Percentiles rank a stretch among this genome's conserved stretches.
phyloP scores from a whole-genome alignment of 2,329 filamentous ascomycete genomes.

The Xylaria sp. region DNA sequence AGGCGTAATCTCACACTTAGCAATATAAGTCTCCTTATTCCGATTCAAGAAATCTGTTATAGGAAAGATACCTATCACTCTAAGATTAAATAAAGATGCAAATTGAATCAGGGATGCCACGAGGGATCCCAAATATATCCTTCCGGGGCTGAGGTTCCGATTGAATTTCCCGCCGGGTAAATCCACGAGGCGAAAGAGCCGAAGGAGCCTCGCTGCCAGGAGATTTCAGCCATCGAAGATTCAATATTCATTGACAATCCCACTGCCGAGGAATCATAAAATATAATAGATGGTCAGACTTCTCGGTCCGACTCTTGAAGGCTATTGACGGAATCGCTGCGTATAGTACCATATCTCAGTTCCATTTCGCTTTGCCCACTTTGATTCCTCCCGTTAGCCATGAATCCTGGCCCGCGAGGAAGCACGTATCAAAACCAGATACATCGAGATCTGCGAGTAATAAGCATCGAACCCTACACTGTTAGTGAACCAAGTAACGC shows the following conservation, averaged over 20 bases:
- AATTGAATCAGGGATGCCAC: slow-evolving; percentile 17
- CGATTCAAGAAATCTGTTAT: slow-evolving; percentile 17
- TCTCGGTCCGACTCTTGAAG: slow-evolving; percentile 44
- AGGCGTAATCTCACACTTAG: slow-evolving; percentile 22
- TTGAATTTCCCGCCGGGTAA: slow-evolving; percentile 34
- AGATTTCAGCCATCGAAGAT: not conserved
- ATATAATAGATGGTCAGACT: slow-evolving; percentile 27
- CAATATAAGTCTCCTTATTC: not conserved
- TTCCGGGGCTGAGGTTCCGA: slow-evolving; percentile 18
- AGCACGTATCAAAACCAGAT: not conserved
- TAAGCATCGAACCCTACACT: not conserved
- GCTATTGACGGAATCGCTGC: slow-evolving; percentile 8
- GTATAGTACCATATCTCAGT: slow-evolving; percentile 11
- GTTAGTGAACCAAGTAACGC: not conserved
- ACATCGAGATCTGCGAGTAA: slow-evolving; percentile 3
- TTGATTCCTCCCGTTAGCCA: not conserved
- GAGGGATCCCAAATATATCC: slow-evolving; percentile 18
- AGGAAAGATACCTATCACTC: slow-evolving; percentile 9
- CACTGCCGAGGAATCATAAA: slow-evolving; percentile 15
- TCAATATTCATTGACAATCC: not conserved
- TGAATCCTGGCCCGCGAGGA: not conserved
- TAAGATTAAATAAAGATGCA: slow-evolving; percentile 1
- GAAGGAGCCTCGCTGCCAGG: slow-evolving; percentile 12
- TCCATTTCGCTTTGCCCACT: not conserved
- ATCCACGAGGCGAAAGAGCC: slow-evolving; percentile 20